Conservation (phyloP, 108 stramenopile species). For the Nitzschia palea region DNA sequence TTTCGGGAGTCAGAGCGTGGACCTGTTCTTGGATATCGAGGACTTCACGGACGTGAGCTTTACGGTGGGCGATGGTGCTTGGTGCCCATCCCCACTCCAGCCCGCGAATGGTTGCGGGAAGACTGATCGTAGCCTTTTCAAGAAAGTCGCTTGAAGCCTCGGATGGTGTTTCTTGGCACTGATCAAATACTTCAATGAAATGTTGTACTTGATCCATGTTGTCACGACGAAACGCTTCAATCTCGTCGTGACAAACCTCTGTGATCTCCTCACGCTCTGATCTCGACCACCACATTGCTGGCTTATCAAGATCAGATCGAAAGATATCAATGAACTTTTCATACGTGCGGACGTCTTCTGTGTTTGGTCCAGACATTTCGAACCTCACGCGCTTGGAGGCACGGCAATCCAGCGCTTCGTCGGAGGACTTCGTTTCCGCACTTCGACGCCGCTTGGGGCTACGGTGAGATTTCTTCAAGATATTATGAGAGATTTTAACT, state of each 20-base stretch:
- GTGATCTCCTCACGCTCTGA: conserved; percentile 17
- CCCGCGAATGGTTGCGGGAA: conserved; percentile 19
- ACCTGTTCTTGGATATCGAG: conserved; percentile 16
- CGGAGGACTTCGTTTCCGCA: not conserved
- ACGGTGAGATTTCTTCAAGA: not conserved
- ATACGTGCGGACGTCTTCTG: conserved; percentile 1
- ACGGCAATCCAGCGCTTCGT: not conserved
- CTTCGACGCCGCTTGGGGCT: not conserved
- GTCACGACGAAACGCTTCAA: conserved; percentile 10
- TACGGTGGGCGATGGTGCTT: conserved; percentile 15
- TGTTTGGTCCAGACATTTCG: not conserved
- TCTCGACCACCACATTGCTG: conserved; percentile 21
- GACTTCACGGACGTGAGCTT: conserved; percentile 16
- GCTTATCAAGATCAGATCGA: conserved; percentile 20
- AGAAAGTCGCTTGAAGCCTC: conserved; percentile 18
- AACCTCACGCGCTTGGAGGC: conserved; percentile 5
- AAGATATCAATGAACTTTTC: conserved; percentile 3
- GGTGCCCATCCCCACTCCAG: conserved; percentile 32
- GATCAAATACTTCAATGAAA: conserved; percentile 8
- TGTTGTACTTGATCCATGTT: conserved; percentile 12
- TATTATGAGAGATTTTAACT: not conserved
- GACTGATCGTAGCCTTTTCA: conserved; percentile 17
- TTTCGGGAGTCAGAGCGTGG: not conserved
- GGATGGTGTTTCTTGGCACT: conserved; percentile 8
- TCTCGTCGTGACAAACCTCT: conserved; percentile 15